Conservation (phyloP, 805 yeast genomes). For the Saccharomycopsis oosterbeekiorum region DNA sequence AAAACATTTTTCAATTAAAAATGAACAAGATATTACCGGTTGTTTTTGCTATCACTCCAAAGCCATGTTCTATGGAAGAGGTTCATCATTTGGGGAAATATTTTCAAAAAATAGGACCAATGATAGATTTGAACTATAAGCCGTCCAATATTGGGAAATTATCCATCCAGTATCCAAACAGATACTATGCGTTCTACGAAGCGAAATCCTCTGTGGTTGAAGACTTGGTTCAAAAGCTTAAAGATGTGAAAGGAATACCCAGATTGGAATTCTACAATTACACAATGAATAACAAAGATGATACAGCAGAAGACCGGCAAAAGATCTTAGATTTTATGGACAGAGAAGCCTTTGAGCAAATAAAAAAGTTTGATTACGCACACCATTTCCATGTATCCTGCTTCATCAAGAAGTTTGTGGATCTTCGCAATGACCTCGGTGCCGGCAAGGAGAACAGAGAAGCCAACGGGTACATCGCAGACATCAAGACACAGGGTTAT, state of each 20-base stretch:
- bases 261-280: background rate
- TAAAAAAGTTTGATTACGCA: background rate
- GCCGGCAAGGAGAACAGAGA: background rate
- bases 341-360: background rate
- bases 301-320: background rate
- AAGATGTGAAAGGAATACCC: conserved; percentile 2
- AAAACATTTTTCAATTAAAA: background rate
- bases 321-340: background rate
- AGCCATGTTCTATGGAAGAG: background rate
- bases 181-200: background rate
- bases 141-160: background rate
- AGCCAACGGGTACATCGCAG: background rate
- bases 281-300: background rate
- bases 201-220: background rate
- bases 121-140: background rate
- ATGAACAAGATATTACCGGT: background rate
- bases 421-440: background rate
- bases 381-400: background rate
- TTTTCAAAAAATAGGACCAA: background rate
- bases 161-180: conserved; percentile 5
- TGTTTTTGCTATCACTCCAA: background rate
- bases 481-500: background rate
- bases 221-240: background rate
- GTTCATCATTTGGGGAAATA: background rate
- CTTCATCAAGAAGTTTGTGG: background rate